Evolutionary conservation across 108 stramenopile species (phyloP), one percentile per base, ranked within the genome.

Genomic region (Pinguiococcus pyrenoidosus): DNA sequence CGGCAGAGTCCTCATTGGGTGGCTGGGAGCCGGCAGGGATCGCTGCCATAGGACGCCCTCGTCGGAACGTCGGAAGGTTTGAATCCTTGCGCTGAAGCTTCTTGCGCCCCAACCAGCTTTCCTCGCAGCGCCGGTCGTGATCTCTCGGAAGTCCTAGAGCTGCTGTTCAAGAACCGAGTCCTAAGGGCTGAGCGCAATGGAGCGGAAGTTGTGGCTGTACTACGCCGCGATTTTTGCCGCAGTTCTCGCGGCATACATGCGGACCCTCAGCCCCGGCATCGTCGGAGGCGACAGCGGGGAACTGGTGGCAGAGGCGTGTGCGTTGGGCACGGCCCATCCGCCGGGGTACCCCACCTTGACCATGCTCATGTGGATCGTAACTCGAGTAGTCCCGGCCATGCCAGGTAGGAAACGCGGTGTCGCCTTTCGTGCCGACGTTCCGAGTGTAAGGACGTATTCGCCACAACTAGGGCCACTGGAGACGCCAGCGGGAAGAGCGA

Each of bases 321-420:
- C 36, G 6, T 51, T 69, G 10, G 84, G 84, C 0, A 80, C 78
- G 1, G 72, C 78, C 0, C 84, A 85, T 37, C 84, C 84, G 1
- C 84, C 84, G 2, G 81, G 81, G 0, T 85, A 85, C 49, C 82
- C 84, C 2, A 26, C 74, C 12, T 67, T 76, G 45, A 74, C 66
- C 1, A 3, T 83, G 29, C 38, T 83, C 1, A 40, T 56, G n/a
- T 36, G 46, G 27, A 20, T 46, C 28, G 35, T 27, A 8, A 38
- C 25, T 4, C 44, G 27, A 18, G 8, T 13, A 16, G 22, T 56
- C 26, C 55, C 55, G 21, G 20, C 6, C 5, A 6, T 55, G 0
- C 17, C 45, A 25, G 35, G 28, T 1, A 17, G 22, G 23, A n/a
- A n/a, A n/a, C n/a, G n/a, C n/a, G n/a, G n/a, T n/a, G 26, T 42